These are phyloP conservation scores for Physaria fendleri DNA, from an alignment of 345 rosid species.

Conservation along the genomic window DNA sequence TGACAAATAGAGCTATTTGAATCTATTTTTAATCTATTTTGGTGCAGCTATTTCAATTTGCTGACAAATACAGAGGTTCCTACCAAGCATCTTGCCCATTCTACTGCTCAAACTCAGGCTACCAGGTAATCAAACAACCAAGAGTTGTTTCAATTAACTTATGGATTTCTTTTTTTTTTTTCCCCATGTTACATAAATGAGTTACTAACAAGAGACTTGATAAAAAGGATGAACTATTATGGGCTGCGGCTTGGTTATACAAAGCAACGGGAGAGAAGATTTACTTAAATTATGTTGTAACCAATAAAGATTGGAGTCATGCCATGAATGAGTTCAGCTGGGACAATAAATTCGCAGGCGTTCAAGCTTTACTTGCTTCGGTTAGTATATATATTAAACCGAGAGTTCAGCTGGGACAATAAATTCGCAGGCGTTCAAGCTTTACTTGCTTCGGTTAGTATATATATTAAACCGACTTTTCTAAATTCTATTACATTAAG, in stretches of 20 bases:
- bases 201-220: background rate
- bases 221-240: constrained; percentile 66
- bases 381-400: no score
- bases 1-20: no score
- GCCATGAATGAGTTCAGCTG: constrained; percentile 75
- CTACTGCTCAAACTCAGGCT: constrained; percentile 87
- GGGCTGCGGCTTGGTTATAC: constrained; percentile 80
- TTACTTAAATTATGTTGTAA: constrained; percentile 50
- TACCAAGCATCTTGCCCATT: constrained; percentile 73
- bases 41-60: constrained; percentile 64
- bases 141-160: background rate
- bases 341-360: constrained; percentile 85
- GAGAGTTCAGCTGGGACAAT: constrained; percentile 97
- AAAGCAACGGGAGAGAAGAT: constrained; percentile 50
- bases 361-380: constrained; percentile 57
- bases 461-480: background rate
- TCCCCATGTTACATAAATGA: background rate
- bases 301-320: constrained; percentile 86
- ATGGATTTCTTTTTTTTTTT: no score
- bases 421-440: constrained; percentile 74
- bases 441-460: constrained; percentile 51
- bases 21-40: background rate
- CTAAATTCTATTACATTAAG: background rate
- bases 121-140: constrained; percentile 47
- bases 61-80: constrained; percentile 63